Percentiles rank a stretch among this genome's conserved stretches.
Conservation (phyloP, 345 rosid species). For the Odontarrhena argentea region DNA sequence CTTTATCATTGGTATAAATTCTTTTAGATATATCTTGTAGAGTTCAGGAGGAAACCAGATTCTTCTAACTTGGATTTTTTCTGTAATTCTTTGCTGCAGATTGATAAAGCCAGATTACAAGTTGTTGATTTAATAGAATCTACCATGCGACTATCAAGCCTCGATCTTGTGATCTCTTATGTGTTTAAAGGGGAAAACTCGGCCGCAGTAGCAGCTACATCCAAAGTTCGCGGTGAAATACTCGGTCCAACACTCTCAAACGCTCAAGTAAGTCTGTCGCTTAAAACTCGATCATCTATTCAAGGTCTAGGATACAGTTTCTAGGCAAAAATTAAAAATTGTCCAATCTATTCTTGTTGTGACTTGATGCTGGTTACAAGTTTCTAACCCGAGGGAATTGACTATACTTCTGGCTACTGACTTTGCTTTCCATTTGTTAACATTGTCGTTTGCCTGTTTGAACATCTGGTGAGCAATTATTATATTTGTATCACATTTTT, state of each 20-base stretch:
- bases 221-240: constrained; percentile 67
- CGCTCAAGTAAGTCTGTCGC: constrained; percentile 61
- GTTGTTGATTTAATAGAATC: constrained; percentile 74
- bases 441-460: background rate
- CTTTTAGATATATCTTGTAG: constrained; percentile 22
- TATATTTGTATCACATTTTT: constrained; percentile 14
- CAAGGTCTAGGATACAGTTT: constrained; percentile 18
- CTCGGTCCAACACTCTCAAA: constrained; percentile 75
- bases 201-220: constrained; percentile 52
- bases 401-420: constrained; percentile 6
- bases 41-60: constrained; percentile 28
- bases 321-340: constrained; percentile 7
- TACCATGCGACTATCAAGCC: constrained; percentile 75
- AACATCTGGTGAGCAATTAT: background rate
- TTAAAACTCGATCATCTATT: constrained; percentile 15
- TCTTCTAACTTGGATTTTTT: constrained; percentile 23
- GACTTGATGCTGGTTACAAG: constrained; percentile 22
- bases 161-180: constrained; percentile 68
- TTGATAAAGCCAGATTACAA: constrained; percentile 65
- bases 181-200: constrained; percentile 63
- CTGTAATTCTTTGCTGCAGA: constrained; percentile 53
- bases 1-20: constrained; percentile 63
- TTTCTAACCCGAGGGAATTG: constrained; percentile 2
- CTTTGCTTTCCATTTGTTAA: constrained; percentile 4
- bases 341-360: constrained; percentile 5